Evolutionary conservation across 129 eudicot genomes (phyloP).

Genomic region (Tagetes patula): DNA sequence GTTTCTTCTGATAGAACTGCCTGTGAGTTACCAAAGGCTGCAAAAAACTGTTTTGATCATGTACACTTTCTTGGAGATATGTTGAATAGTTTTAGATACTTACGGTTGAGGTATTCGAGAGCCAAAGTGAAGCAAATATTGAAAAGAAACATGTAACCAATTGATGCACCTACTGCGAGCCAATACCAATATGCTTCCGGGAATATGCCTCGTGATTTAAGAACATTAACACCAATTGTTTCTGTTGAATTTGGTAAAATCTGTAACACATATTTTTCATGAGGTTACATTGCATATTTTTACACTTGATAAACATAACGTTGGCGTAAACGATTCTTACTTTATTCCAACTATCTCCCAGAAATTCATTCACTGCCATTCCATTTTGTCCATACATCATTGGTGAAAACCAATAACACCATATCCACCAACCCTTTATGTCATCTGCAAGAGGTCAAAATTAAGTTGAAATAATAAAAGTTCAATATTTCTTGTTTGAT

Average conservation of each 20-base stretch:
- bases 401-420: conserved; percentile 97
- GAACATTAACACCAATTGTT: conserved; percentile 57
- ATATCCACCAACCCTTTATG: conserved; percentile 74
- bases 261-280: conserved; percentile 36
- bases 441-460: conserved; percentile 46
- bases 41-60: conserved; percentile 19
- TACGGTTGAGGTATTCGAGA: conserved; percentile 75
- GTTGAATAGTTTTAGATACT: conserved; percentile 32
- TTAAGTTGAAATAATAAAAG: neutral
- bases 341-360: conserved; percentile 83
- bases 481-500: neutral
- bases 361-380: conserved; percentile 79
- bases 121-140: conserved; percentile 57
- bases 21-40: conserved; percentile 79
- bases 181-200: conserved; percentile 81
- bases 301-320: neutral
- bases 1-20: conserved; percentile 75
- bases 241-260: conserved; percentile 48
- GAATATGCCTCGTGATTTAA: conserved; percentile 69
- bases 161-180: conserved; percentile 68
- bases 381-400: conserved; percentile 93
- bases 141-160: conserved; percentile 68
- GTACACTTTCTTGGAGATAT: conserved; percentile 11
- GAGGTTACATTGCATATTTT: conserved; percentile 15
- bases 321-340: conserved; percentile 41